phyloP scores from a whole-genome alignment of 2,329 filamentous ascomycete genomes.

The Dothiorella sarmentorum region DNA sequence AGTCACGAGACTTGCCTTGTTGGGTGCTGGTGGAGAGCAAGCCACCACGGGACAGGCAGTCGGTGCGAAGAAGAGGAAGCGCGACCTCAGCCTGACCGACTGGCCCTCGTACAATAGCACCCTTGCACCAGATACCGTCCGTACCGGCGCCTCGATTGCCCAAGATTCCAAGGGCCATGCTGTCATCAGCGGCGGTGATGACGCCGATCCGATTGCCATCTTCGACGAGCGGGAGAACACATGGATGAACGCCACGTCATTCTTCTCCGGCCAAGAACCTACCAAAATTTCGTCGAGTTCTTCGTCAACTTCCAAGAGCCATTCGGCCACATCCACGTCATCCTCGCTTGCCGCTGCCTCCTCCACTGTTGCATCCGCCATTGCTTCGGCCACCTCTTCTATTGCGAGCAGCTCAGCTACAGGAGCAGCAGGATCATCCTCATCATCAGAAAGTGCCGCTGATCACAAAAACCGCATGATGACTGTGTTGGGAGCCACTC shows the following conservation, averaged over 20 bases:
- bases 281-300: slow-evolving; percentile 19
- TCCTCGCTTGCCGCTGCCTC: slow-evolving; percentile 24
- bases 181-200: slow-evolving; percentile 70
- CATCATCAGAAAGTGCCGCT: slow-evolving; percentile 24
- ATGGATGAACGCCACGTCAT: slow-evolving; percentile 69
- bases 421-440: slow-evolving; percentile 23
- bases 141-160: slow-evolving; percentile 70
- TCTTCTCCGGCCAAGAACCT: slow-evolving; percentile 49
- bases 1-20: slow-evolving; percentile 66
- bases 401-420: too few species aligned
- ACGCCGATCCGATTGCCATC: slow-evolving; percentile 65
- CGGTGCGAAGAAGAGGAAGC: slow-evolving; percentile 43
- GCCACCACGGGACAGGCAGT: slow-evolving; percentile 49
- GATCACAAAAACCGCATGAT: slow-evolving; percentile 47
- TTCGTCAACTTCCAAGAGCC: slow-evolving; percentile 3
- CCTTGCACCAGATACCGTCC: slow-evolving; percentile 61
- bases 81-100: slow-evolving; percentile 56
- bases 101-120: slow-evolving; percentile 80
- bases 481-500: slow-evolving; percentile 72
- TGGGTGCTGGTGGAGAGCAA: slow-evolving; percentile 56
- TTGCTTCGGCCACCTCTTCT: slow-evolving; percentile 24
- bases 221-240: slow-evolving; percentile 73
- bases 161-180: slow-evolving; percentile 63
- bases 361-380: slow-evolving; percentile 34
- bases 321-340: slow-evolving; percentile 32